A percentile compares a stretch with the other conserved stretches of the same genome.
phyloP scores from a whole-genome alignment of 805 yeast species.

The Wickerhamiella dianesei region DNA sequence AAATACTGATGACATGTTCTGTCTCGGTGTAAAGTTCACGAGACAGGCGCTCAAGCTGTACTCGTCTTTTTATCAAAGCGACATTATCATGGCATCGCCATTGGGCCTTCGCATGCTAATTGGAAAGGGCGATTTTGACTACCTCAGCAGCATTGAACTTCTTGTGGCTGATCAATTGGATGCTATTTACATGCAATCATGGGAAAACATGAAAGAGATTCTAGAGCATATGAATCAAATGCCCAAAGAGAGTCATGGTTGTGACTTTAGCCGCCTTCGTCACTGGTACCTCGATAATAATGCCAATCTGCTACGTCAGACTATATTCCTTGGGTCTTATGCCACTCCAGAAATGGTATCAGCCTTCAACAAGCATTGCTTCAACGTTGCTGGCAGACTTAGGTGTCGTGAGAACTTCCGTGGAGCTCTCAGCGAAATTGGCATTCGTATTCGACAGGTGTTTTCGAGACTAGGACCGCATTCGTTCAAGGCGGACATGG shows the following conservation, averaged over 20 bases:
- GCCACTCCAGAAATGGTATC: conserved; percentile 71
- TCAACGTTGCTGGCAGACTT: conserved; percentile 28
- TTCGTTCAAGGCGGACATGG: conserved; percentile 52
- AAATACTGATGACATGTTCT: conserved; percentile 81
- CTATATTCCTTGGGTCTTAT: conserved; percentile 60
- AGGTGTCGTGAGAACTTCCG: conserved; percentile 31
- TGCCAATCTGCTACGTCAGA: conserved; percentile 59
- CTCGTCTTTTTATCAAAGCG: conserved; percentile 72
- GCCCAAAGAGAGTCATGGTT: conserved; percentile 65
- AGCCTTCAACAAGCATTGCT: conserved; percentile 29
- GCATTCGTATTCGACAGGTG: conserved; percentile 39
- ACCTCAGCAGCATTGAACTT: conserved; percentile 77
- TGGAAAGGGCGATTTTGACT: conserved; percentile 60
- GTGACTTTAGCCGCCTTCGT: conserved; percentile 83
- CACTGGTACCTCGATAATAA: conserved; percentile 88
- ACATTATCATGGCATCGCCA: conserved; percentile 82
- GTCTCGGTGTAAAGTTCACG: conserved; percentile 81
- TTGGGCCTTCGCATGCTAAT: conserved; percentile 71
- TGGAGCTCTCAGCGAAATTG: conserved; percentile 51
- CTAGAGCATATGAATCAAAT: conserved; percentile 57
- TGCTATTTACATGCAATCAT: conserved; percentile 79
- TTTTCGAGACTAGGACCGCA: conserved; percentile 58
- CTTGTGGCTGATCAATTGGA: conserved; percentile 71
- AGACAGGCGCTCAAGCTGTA: conserved; percentile 75
- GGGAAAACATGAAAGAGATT: conserved; percentile 68